phyloP scores from a whole-genome alignment of 345 rosid species.

The Cochlearia excelsa region DNA sequence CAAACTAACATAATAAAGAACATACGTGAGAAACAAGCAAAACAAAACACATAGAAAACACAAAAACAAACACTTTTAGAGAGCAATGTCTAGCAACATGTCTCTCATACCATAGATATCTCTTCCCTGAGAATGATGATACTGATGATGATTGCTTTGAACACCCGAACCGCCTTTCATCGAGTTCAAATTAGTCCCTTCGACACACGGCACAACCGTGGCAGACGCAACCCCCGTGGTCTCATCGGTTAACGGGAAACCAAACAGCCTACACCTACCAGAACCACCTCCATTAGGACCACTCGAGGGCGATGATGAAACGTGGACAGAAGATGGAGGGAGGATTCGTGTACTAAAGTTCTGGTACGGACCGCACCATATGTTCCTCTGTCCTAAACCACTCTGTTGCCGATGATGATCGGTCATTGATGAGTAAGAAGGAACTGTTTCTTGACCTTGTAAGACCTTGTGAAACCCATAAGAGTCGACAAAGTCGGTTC shows the following conservation, averaged over 20 bases:
- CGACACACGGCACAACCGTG: conserved; percentile 43
- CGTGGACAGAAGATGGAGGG: conserved; percentile 42
- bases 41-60: conserved; percentile 1
- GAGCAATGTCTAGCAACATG: conserved; percentile 46
- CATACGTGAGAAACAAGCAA: conserved; percentile 27
- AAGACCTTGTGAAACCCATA: conserved; percentile 80
- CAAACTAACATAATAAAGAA: conserved; percentile 11
- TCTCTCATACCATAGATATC: conserved; percentile 45
- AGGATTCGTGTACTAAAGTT: conserved; percentile 39
- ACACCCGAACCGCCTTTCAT: conserved; percentile 43
- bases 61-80: conserved; percentile 20
- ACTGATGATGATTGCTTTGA: conserved; percentile 53
- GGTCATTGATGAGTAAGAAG: conserved; percentile 42
- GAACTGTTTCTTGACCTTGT: conserved; percentile 98
- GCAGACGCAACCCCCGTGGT: conserved; percentile 34
- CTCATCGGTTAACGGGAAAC: conserved; percentile 80
- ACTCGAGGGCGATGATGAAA: conserved; percentile 64
- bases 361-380: conserved; percentile 51
- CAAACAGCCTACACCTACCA: conserved; percentile 87
- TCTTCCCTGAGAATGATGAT: conserved; percentile 62
- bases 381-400: conserved; percentile 45
- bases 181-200: conserved; percentile 41
- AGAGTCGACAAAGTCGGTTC: conserved; percentile 64
- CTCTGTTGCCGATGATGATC: conserved; percentile 46
- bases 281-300: conserved; percentile 20